Conservation (phyloP, 495 filamentous ascomycete genomes). For the Usnea hakonensis region DNA sequence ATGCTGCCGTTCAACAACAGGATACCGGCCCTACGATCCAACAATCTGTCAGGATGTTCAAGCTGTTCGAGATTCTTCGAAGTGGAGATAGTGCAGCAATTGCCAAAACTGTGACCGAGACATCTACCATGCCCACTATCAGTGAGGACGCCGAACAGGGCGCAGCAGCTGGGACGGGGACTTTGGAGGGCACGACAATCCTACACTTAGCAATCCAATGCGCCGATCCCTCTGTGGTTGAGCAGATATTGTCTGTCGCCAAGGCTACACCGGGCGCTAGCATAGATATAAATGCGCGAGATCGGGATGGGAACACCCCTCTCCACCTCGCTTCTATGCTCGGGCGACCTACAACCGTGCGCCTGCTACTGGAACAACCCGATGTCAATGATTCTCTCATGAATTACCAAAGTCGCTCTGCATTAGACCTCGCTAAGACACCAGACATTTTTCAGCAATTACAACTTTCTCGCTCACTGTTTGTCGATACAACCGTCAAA, state of each 20-base stretch:
- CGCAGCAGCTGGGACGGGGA: slow-evolving; percentile 31
- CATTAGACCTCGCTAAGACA: slow-evolving; percentile 80
- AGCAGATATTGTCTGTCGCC: slow-evolving; percentile 76
- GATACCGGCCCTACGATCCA: slow-evolving; percentile 59
- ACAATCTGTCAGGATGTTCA: slow-evolving; percentile 88
- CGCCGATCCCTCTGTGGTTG: slow-evolving; percentile 90
- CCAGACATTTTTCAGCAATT: slow-evolving; percentile 94
- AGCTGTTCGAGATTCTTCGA: slow-evolving; percentile 84
- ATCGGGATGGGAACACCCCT: slow-evolving; percentile 88
- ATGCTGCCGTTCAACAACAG: slow-evolving; percentile 31
- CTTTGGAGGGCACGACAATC: slow-evolving; percentile 73
- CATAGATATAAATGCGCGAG: slow-evolving; percentile 80
- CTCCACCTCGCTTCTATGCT: slow-evolving; percentile 82
- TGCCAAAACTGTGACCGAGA: slow-evolving; percentile 75
- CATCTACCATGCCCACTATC: slow-evolving; percentile 33
- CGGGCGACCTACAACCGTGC: slow-evolving; percentile 69
- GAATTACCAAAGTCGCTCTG: slow-evolving; percentile 81
- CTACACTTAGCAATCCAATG: slow-evolving; percentile 96
- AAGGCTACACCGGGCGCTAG: slow-evolving; percentile 41
- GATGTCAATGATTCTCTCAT: slow-evolving; percentile 81
- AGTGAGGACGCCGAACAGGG: slow-evolving; percentile 40
- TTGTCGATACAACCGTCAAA: slow-evolving; percentile 75
- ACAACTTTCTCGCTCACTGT: slow-evolving; percentile 83
- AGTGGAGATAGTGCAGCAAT: slow-evolving; percentile 88
- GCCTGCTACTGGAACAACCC: slow-evolving; percentile 67